Evolutionary conservation across 768 basidiomycete genomes (phyloP).

Genomic region (Pleurotus tuoliensis): DNA sequence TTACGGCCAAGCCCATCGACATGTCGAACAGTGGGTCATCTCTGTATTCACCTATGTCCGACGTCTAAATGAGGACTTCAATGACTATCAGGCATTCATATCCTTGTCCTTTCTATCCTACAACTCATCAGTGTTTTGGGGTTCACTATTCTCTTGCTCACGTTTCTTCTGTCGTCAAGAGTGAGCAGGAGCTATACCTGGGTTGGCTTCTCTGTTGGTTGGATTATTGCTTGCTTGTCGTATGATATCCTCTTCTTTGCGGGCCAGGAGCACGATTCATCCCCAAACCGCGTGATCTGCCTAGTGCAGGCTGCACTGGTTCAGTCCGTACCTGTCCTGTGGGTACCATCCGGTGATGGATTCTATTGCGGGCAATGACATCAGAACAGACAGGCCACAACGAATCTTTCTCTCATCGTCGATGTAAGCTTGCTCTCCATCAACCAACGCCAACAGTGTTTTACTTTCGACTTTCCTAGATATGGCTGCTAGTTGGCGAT

Average conservation of each 20-base stretch:
- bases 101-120: neutral
- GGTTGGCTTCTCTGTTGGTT: constrained; percentile 1
- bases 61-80: no score
- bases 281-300: neutral
- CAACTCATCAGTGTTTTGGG: neutral
- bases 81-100: no score
- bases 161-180: neutral
- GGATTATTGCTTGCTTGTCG: neutral
- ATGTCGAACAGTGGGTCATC: no score
- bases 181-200: neutral
- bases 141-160: neutral
- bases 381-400: neutral
- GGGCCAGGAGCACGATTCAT: neutral
- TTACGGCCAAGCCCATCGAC: no score
- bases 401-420: constrained; percentile 1
- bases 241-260: constrained; percentile 1
- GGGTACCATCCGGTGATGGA: neutral
- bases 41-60: no score
- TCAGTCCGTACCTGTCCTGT: neutral
- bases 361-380: no score
- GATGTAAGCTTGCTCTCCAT: neutral
- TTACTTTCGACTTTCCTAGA: neutral
- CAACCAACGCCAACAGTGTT: neutral
- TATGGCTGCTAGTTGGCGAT: neutral
- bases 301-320: neutral